Evolutionary conservation across 1,139 yeast genomes (phyloP), one percentile per base, ranked within the genome.

Genomic region (Kurtzmaniella quercitrusa): DNA sequence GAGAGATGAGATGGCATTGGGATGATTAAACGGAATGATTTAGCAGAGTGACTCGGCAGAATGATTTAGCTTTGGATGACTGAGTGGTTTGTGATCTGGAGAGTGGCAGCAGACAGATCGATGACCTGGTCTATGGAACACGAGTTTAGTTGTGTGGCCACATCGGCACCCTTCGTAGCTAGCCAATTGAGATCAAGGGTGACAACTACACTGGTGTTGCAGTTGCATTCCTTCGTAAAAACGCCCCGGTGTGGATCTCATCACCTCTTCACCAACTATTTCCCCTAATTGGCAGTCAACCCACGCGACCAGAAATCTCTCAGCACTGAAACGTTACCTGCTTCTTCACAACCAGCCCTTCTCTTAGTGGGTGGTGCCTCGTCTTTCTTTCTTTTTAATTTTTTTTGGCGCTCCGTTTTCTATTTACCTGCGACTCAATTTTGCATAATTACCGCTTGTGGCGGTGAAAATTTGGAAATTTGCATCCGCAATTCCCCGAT

Each of bases 401-500:
- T 19, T 10, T 36, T 36, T 12, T 14, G n/a, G 12, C 17, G 23
- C 17, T 36, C 14, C 14, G 16, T 19, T 19, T 11, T 27, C 10
- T 7, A 21, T 21, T 21, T 21, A 21, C 8, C 4, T 5, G 8
- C 7, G 7, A 21, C 8, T 21, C 8, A 21, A 6, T 27, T 27
- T 27, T 27, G 5, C 12, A 3, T 3, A 27, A 27, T 27, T 10
- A n/a, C 31, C 31, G 10, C 10, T 27, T 27, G 31, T 27, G 12
- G 12, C 12, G 12, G 12, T 5, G 5, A 27, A 27, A 27, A 11
- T 31, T 31, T 31, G 36, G n/a, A 36, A 19, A 7, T 19, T 36
- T 34, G 37, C 38, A 19, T 36, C 38, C 38, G 38, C 38, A 19
- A 36, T 36, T 36, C 15, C 21, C 38, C 38, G 38, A 19, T 17